A percentile compares a stretch with the other conserved stretches of the same genome.
phyloP scores from a whole-genome alignment of 1,284 basidiomycete genomes.

The Ceratorhiza oryzae-sativae region DNA sequence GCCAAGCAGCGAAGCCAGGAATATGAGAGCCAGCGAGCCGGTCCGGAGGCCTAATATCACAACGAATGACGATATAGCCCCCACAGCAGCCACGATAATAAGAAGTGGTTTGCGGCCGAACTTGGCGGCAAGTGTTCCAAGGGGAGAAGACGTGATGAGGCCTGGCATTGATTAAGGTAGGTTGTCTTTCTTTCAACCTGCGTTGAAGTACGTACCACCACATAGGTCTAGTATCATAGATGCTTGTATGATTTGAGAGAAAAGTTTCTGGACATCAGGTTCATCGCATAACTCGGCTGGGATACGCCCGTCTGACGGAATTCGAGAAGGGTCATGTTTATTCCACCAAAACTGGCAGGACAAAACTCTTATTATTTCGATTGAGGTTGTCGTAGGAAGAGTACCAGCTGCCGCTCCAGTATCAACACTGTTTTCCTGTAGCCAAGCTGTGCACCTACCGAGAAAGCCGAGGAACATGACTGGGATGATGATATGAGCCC shows the following conservation, averaged over 20 bases:
- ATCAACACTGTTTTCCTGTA: not conserved
- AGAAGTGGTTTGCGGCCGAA: constrained; percentile 23
- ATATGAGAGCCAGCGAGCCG: not conserved
- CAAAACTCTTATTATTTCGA: constrained; percentile 8
- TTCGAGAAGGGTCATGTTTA: constrained; percentile 14
- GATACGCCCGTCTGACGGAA: constrained; percentile 20
- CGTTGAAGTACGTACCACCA: not conserved
- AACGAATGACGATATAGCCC: not conserved
- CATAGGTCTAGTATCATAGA: constrained; percentile 9
- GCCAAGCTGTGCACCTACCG: not conserved
- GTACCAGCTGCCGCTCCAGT: not conserved
- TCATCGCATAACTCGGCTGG: constrained; percentile 3
- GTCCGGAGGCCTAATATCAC: not conserved
- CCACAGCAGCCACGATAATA: not conserved
- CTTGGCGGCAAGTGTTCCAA: constrained; percentile 30
- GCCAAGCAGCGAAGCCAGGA: not conserved
- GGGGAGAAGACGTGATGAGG: constrained; percentile 15
- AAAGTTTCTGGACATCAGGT: constrained; percentile 8
- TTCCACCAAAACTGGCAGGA: constrained; percentile 31
- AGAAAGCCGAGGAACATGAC: constrained; percentile 22
- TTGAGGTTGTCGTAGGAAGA: constrained; percentile 2
- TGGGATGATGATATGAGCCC: constrained; percentile 13
- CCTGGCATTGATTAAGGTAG: not conserved
- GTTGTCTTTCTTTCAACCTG: not conserved
- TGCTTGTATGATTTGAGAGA: constrained; percentile 1